phyloP scores from a whole-genome alignment of 176 grass and related monocot species.

The Urochloa ruziziensis region DNA sequence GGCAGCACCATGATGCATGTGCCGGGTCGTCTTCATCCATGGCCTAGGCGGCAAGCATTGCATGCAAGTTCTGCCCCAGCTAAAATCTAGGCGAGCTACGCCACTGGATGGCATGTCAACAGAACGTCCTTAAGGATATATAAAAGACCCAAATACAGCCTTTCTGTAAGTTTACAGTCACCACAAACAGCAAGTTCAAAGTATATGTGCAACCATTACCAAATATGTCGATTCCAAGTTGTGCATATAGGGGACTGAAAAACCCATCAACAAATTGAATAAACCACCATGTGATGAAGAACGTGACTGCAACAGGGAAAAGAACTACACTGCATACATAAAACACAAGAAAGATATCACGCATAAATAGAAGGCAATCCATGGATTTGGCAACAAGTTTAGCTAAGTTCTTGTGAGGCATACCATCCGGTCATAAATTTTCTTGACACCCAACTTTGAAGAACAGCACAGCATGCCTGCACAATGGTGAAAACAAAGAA shows the following conservation, averaged over 20 bases:
- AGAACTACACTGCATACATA: conserved; percentile 79
- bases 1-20: too few relatives aligned
- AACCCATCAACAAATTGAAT: conserved; percentile 99
- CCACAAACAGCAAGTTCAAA: not conserved
- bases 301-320: conserved; percentile 95
- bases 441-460: conserved; percentile 99
- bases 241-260: conserved; percentile 94
- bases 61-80: too few relatives aligned
- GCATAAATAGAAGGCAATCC: not conserved
- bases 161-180: not conserved
- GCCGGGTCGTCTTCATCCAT: too few relatives aligned
- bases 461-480: conserved; percentile 95
- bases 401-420: conserved; percentile 10
- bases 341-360: conserved; percentile 7
- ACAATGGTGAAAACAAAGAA: conserved; percentile 36
- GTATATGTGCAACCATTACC: conserved; percentile 47
- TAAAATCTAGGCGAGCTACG: too few relatives aligned
- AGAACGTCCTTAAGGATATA: not conserved
- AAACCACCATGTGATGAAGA: conserved; percentile 99
- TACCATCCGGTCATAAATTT: conserved; percentile 99
- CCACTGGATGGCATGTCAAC: not conserved
- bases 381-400: conserved; percentile 11
- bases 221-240: conserved; percentile 88
- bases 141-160: not conserved
- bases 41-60: too few relatives aligned